Base-by-base conservation (phyloP, 2,329 filamentous ascomycete species). In the Stromatinia cepivora region DNA sequence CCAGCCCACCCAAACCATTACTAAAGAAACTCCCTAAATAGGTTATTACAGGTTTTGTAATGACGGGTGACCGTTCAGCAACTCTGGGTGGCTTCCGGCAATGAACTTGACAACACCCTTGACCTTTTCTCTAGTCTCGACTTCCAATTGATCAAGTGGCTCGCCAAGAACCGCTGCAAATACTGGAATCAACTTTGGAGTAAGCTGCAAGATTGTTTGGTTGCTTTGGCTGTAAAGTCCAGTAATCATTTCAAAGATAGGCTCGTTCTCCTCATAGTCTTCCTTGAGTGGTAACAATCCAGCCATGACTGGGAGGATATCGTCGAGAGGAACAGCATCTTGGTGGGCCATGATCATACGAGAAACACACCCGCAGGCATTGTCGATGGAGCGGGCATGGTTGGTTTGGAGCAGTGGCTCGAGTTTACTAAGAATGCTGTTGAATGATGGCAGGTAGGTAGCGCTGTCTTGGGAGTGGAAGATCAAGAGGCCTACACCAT, bases 221-320 rank as follows among this genome's bases (percentile, higher is more conserved):
- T 94, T 90, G 73, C 88, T 86, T 72, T 86, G 83, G 75, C 90
- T 86, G 80, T 93, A 97, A 73, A 98, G 86, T 80, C 91, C 89
- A 80, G 92, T 90, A 77, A 99, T 90, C 87, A 94, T 96, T 79
- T 91, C 87, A 82, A 91, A 99, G 71, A 98, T 89, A 11, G 95
- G 93, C 76, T 92, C 92, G 82, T 99, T 98, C 87, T 98, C 95
- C 81, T 97, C 93, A 76, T 88, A 98, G 80, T 98, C 95, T 79
- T 97, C 94, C 80, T 92, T 92, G 72, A 98, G 85, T 13, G 95
- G 95, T 50, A 98, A 86, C 39, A 94, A 86, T 71, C 87, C 86
- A 69, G 96, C 86, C 39, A 98, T 82, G 0, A 88, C 88, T 36
- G 94, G 94, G 1, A 99, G 86, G 28, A 97, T 92, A 71, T 97